Base-by-base conservation (phyloP, 2,329 filamentous ascomycete species). In the Pezizomycotina sp. region DNA sequence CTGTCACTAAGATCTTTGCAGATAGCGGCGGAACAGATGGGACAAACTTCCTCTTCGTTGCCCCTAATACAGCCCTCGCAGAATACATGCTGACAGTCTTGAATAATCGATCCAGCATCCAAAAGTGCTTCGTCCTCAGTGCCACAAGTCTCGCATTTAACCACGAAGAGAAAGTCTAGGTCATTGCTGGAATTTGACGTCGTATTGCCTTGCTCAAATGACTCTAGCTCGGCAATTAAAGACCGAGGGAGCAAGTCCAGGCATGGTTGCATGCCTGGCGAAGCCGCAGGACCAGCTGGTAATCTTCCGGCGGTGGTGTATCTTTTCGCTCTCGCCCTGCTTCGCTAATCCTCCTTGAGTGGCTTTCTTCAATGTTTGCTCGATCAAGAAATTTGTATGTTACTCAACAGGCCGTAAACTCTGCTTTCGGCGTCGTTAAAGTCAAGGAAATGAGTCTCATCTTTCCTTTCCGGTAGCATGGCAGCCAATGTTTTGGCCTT, bases 181-280 rank as follows among this genome's bases (percentile, higher is more conserved):
- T n/a, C n/a, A n/a, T n/a, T n/a, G n/a, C n/a, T n/a, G n/a, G n/a
- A n/a, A n/a, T n/a, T n/a, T n/a, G n/a, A n/a, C 33, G 10, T 19
- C 24, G 3, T 7, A 18, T 5, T 27, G 31, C 20, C 33, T 20
- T 5, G 22, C 30, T 8, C 24, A 34, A 9, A 15, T 10, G 16
- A 6, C n/a, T 4, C 28, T 14, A 19, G 10, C 19, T 19, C 20
- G 14, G 2, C 7, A 13, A 2, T 25, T n/a, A 4, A 34, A 25
- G 2, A n/a, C 16, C 22, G 16, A 19, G 3, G 34, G 25, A 4
- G 29, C 8, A 2, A 33, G 6, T 34, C 34, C 30, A 4, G 34
- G 18, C 43, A 24, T 48, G 47, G 18, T 48, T 38, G 21, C 47
- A 47, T 15, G 47, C 18, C 12, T 46, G 37, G 7, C 47, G 40